phyloP scores from a whole-genome alignment of 768 basidiomycete genomes.

The Tricholoma bakamatsutake region DNA sequence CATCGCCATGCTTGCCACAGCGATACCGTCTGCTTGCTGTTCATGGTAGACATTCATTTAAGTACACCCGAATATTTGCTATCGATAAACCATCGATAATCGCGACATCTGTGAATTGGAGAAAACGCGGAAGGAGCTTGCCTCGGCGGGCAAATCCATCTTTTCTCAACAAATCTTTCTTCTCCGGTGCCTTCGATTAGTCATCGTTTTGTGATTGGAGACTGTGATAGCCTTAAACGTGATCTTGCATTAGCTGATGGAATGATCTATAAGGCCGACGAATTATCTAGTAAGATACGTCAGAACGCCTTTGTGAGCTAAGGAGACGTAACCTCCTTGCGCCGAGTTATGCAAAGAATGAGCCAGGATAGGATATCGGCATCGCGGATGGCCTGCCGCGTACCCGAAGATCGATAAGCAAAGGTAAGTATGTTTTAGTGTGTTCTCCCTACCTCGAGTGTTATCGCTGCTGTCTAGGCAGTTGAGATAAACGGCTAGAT shows the following conservation, averaged over 20 bases:
- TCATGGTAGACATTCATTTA: not conserved
- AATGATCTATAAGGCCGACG: not conserved
- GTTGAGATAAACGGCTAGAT: not conserved
- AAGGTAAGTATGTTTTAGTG: not conserved
- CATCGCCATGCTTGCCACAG: not conserved
- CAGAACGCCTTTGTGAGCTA: not conserved
- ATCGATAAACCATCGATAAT: constrained; percentile 15
- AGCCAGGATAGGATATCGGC: not conserved
- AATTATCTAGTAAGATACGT: not conserved
- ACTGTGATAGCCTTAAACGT: not conserved
- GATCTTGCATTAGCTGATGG: not conserved
- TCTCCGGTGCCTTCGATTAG: constrained; percentile 6
- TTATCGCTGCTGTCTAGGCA: not conserved
- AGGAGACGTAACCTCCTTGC: not conserved
- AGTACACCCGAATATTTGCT: not conserved
- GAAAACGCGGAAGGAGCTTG: not conserved
- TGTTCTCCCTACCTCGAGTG: not conserved
- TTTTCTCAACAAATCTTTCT: constrained; percentile 5
- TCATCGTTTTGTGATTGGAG: not conserved
- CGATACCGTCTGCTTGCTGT: not conserved
- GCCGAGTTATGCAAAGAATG: not conserved
- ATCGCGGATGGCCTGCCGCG: not conserved
- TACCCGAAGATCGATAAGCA: not conserved
- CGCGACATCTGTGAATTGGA: not conserved
- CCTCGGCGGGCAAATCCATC: constrained; percentile 4